A percentile compares a stretch with the other conserved stretches of the same genome.
phyloP scores from a whole-genome alignment of 192 early-diverging fungal species.

The Umbelopsis sp. region DNA sequence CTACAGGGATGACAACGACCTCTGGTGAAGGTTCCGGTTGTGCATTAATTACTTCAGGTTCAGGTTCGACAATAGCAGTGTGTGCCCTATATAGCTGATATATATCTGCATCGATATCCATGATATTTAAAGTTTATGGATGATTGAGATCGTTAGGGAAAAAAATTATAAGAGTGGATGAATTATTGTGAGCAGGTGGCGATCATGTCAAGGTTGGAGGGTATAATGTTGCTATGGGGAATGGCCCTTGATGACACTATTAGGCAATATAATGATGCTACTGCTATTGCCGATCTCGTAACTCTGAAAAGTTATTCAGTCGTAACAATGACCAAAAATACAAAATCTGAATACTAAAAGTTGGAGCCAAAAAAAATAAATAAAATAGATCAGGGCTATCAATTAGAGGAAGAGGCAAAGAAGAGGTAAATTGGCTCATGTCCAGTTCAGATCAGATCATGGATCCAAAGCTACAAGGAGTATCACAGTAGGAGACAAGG shows the following conservation, averaged over 20 bases:
- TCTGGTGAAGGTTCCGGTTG: background rate
- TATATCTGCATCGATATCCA: slow-evolving; percentile 12
- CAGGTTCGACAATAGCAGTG: slow-evolving; percentile 3
- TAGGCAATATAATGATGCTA: no score
- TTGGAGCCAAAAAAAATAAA: no score
- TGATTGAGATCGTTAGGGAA: background rate
- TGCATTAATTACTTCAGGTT: background rate
- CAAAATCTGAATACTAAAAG: no score
- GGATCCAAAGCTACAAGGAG: background rate
- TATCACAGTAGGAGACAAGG: slow-evolving; percentile 11
- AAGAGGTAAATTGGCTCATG: no score
- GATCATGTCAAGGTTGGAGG: background rate
- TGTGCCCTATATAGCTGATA: background rate
- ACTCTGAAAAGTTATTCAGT: no score
- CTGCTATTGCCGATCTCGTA: no score
- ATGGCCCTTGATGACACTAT: background rate
- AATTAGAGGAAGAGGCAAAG: no score
- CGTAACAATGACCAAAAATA: no score
- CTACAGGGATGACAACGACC: background rate
- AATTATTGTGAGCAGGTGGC: slow-evolving; percentile 1
- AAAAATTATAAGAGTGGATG: background rate
- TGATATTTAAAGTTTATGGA: background rate
- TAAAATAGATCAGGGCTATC: no score
- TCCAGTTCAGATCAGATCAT: background rate
- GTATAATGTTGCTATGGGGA: background rate